A percentile compares a stretch with the other conserved stretches of the same genome.
phyloP scores from a whole-genome alignment of 2,329 filamentous ascomycete species.

The Penicillium italicum region DNA sequence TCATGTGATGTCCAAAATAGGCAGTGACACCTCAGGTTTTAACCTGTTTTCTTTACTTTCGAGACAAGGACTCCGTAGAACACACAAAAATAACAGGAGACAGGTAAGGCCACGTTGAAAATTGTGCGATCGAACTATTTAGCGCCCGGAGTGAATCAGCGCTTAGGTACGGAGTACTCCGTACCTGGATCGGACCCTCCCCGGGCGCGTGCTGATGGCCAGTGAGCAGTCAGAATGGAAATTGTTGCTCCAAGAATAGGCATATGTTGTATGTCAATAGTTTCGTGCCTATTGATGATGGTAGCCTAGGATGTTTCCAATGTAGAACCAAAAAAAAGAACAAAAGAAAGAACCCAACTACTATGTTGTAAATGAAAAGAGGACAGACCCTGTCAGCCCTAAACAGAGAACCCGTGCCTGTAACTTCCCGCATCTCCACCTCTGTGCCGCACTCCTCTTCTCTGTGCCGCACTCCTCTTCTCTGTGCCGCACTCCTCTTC shows the following conservation, averaged over 20 bases:
- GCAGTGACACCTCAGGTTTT: background rate
- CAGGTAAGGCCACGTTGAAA: background rate
- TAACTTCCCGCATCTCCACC: conserved; percentile 6
- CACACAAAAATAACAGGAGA: no score
- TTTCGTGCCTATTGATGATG: background rate
- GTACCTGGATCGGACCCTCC: conserved; percentile 1
- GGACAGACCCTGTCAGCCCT: conserved; percentile 2
- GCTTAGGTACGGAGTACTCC: background rate
- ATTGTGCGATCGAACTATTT: background rate
- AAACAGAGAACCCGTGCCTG: background rate
- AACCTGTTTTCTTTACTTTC: background rate
- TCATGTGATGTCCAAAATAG: background rate
- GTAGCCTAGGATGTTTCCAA: background rate
- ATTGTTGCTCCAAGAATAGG: background rate
- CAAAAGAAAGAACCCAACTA: no score
- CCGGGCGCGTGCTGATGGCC: conserved; percentile 2
- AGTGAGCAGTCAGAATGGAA: background rate
- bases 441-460: background rate
- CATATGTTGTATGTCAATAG: background rate
- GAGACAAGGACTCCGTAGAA: no score
- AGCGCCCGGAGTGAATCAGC: background rate
- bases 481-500: background rate
- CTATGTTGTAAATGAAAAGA: no score
- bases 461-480: background rate
- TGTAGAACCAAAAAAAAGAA: background rate